phyloP scores from a whole-genome alignment of 192 early-diverging fungal species.

The Mortierella hygrophila region DNA sequence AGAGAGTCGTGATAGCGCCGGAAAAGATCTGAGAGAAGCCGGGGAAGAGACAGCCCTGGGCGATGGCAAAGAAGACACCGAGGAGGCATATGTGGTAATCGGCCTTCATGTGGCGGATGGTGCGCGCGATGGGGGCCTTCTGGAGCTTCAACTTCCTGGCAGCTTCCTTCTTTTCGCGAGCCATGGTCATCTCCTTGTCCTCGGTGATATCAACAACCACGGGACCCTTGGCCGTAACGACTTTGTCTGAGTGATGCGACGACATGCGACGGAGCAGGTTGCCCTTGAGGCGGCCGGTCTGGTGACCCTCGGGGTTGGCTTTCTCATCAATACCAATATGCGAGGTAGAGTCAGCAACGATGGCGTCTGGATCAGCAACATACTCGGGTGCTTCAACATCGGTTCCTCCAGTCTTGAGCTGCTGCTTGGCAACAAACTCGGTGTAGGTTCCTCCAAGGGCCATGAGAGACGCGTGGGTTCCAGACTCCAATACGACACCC shows the following conservation, averaged over 20 bases:
- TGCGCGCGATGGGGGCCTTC: slow-evolving; percentile 13
- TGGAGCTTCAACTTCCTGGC: slow-evolving; percentile 26
- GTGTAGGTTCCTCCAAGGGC: slow-evolving; percentile 67
- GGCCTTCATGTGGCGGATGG: neutral
- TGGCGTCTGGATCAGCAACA: neutral
- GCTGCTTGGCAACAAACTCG: slow-evolving; percentile 73
- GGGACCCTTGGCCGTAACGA: neutral
- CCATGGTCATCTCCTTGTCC: slow-evolving; percentile 2
- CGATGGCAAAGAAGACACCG: slow-evolving; percentile 59
- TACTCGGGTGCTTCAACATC: slow-evolving; percentile 33
- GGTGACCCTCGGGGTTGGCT: slow-evolving; percentile 52
- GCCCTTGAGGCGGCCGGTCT: slow-evolving; percentile 67
- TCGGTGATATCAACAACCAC: neutral
- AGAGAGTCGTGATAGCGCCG: slow-evolving; percentile 46
- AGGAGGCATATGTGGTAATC: slow-evolving; percentile 42
- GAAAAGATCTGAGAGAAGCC: slow-evolving; percentile 71
- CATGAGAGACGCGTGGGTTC: slow-evolving; percentile 82
- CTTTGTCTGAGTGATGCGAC: neutral
- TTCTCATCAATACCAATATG: slow-evolving; percentile 2
- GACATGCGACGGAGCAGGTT: slow-evolving; percentile 35
- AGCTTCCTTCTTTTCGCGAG: slow-evolving; percentile 32
- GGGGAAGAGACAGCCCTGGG: slow-evolving; percentile 71
- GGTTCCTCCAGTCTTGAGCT: slow-evolving; percentile 58
- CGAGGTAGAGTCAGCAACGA: slow-evolving; percentile 1
- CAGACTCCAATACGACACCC: slow-evolving; percentile 77